Base-by-base conservation (phyloP, 257 asterid species). In the Avicennia marina region DNA sequence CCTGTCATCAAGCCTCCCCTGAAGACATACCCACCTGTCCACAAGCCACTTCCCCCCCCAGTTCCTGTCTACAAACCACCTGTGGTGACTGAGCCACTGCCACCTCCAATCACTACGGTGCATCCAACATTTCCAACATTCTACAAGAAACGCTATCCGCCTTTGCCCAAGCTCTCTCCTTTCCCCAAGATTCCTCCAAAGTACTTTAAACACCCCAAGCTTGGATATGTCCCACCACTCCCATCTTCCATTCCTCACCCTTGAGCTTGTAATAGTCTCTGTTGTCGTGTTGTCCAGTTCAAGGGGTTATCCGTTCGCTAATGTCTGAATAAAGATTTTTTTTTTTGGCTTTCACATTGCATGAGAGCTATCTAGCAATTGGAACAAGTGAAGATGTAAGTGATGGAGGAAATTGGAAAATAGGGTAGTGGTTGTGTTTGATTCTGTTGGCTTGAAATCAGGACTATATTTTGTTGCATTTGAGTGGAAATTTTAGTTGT, bases 121-220 rank as follows among this genome's bases (percentile, higher is more conserved):
- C n/a, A n/a, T n/a, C n/a, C n/a, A n/a, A n/a, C n/a, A n/a, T n/a
- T n/a, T n/a, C n/a, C n/a, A n/a, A n/a, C n/a, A n/a, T n/a, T n/a
- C n/a, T n/a, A n/a, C n/a, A n/a, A n/a, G n/a, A n/a, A n/a, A n/a
- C n/a, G n/a, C n/a, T n/a, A n/a, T n/a, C n/a, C n/a, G n/a, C n/a
- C n/a, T n/a, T n/a, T n/a, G 33, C 74, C 71, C 18, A 40, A 53
- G 45, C 62, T 72, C 48, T 79, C 76, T 33, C 78, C 76, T 2
- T 31, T 73, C 34, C 76, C 77, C n/a, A 64, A 71, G 66, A 52
- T 72, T 24, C 94, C 83, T 9, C 86, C 80, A 20, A 73, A 76
- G 51, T 60, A 53, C 65, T 78, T 60, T 48, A 66, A 66, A 63
- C 80, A 76, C 58, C 95, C 87, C 19, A 69, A 57, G 45, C 20